Evolutionary conservation across 108 stramenopile species (phyloP).

Genomic region (Skeletonema potamos): DNA sequence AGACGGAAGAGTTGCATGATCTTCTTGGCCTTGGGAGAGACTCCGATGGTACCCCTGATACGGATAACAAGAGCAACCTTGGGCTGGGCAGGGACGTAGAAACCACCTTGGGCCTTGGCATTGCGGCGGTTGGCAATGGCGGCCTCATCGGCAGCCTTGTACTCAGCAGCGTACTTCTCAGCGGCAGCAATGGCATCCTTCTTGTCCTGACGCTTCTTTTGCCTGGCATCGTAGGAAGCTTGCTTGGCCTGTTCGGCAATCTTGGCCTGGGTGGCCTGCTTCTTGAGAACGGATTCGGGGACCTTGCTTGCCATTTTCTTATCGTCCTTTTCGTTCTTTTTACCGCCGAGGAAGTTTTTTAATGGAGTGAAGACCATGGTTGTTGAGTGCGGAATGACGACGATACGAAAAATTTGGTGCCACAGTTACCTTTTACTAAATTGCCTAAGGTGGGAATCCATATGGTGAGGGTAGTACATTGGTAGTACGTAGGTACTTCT

Average conservation of each 20-base stretch:
- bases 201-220: constrained; percentile 77
- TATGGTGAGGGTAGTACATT: too few species aligned
- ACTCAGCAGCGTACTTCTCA: constrained; percentile 94
- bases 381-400: too few species aligned
- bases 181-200: constrained; percentile 85
- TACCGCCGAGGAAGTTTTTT: background rate
- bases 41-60: constrained; percentile 99
- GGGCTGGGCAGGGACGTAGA: constrained; percentile 96
- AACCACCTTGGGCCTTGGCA: constrained; percentile 94
- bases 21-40: constrained; percentile 99
- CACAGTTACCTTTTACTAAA: background rate
- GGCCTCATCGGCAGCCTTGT: constrained; percentile 80
- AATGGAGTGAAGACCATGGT: background rate
- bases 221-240: constrained; percentile 75
- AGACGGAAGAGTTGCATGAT: constrained; percentile 99
- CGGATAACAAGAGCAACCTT: constrained; percentile 97
- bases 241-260: constrained; percentile 72
- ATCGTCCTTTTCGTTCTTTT: background rate
- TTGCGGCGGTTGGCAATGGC: constrained; percentile 94
- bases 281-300: constrained; percentile 98
- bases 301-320: constrained; percentile 60
- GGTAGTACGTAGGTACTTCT: too few species aligned
- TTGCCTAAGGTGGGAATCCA: background rate
- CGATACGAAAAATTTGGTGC: too few species aligned
- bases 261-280: constrained; percentile 95